Evolutionary conservation across 192 early-diverging fungal genomes (phyloP).

Genomic region (Backusella circina): DNA sequence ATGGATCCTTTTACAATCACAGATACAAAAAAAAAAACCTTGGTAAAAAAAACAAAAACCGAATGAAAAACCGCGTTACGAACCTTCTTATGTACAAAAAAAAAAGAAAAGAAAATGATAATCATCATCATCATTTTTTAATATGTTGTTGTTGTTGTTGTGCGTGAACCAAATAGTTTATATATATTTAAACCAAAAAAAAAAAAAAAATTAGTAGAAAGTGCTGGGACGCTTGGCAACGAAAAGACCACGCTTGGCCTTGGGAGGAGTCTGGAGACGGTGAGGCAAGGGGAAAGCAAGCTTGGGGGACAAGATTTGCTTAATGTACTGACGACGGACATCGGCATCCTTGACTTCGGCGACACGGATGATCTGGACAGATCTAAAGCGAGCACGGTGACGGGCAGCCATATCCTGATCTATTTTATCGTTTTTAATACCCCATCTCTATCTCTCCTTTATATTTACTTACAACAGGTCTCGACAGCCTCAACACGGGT

Average conservation of each 20-base stretch:
- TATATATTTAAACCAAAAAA: no score
- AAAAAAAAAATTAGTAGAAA: conserved; percentile 62
- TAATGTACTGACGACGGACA: conserved; percentile 96
- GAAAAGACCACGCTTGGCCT: conserved; percentile 81
- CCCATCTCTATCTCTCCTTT: neutral
- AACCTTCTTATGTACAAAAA: neutral
- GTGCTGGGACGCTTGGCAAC: conserved; percentile 93
- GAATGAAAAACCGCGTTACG: neutral
- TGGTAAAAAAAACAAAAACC: neutral
- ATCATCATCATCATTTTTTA: no score
- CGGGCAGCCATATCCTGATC: conserved; percentile 98
- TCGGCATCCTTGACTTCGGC: conserved; percentile 84
- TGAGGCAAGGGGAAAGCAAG: conserved; percentile 99
- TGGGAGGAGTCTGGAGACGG: conserved; percentile 82
- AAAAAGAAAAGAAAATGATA: neutral
- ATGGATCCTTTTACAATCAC: no score
- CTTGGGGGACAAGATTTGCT: conserved; percentile 84
- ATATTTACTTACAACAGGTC: conserved; percentile 42
- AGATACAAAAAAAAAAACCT: no score
- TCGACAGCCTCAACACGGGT: conserved; percentile 71
- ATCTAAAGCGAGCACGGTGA: conserved; percentile 96
- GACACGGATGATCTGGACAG: conserved; percentile 99
- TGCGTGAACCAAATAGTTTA: no score
- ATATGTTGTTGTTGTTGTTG: no score
- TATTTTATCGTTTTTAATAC: conserved; percentile 11